These are phyloP conservation scores for Aspergillus fischeri DNA, from an alignment of 2,329 filamentous ascomycete species.

Conservation along the genomic window DNA sequence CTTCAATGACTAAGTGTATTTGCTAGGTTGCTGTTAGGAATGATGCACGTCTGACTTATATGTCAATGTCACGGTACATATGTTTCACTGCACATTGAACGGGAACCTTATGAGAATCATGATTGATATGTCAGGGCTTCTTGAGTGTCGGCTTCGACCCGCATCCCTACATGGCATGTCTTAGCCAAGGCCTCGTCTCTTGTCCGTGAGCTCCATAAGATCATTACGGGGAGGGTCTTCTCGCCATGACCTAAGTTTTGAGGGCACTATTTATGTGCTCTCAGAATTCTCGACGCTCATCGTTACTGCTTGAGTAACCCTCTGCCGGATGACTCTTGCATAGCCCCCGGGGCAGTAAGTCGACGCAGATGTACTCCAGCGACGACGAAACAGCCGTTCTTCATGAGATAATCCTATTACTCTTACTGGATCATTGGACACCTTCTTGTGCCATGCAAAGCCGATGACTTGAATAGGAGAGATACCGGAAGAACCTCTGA, in stretches of 20 bases:
- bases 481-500: background rate
- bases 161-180: too few species aligned
- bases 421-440: background rate
- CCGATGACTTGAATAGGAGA: background rate
- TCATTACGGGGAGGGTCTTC: background rate
- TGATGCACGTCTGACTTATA: background rate
- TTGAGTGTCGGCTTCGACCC: too few species aligned
- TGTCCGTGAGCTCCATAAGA: background rate
- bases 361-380: background rate
- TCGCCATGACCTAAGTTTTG: background rate
- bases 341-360: background rate
- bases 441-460: background rate
- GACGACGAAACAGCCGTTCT: background rate
- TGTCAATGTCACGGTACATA: background rate
- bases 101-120: too few species aligned
- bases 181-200: too few species aligned
- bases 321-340: too few species aligned
- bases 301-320: background rate
- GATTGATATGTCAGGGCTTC: too few species aligned
- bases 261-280: background rate
- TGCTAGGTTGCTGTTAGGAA: background rate
- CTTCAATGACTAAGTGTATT: background rate
- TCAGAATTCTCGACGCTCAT: background rate
- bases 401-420: too few species aligned
- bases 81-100: background rate